phyloP scores from a whole-genome alignment of 495 filamentous ascomycete species.

The Beverwykella pulmonaria region DNA sequence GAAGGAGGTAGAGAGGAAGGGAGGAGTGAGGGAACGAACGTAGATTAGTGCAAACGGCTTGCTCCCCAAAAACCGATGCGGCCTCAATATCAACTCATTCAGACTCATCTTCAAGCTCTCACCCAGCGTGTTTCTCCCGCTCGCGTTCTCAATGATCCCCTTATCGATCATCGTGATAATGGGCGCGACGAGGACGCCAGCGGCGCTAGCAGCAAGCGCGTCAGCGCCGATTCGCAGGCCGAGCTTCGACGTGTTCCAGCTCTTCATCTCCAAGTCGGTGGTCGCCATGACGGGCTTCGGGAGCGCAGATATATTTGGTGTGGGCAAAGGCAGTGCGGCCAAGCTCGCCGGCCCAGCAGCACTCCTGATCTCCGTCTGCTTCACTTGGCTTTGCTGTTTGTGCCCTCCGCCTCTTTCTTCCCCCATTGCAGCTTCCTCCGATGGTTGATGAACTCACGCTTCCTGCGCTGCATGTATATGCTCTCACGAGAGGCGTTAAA shows the following conservation, averaged over 20 bases:
- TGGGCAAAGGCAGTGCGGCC: background rate
- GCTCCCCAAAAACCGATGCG: conserved; percentile 71
- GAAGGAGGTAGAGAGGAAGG: background rate
- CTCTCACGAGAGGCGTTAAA: background rate
- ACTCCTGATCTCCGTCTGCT: background rate
- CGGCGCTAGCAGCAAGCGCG: conserved; percentile 68
- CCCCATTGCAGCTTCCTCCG: conserved; percentile 30
- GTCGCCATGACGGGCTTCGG: background rate
- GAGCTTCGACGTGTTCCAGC: conserved; percentile 79
- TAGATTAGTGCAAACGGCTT: conserved; percentile 87
- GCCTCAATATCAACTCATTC: conserved; percentile 64
- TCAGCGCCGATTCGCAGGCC: conserved; percentile 72
- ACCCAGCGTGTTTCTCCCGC: conserved; percentile 72
- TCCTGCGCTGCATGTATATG: conserved; percentile 26
- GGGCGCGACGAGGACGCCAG: conserved; percentile 82
- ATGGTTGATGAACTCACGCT: conserved; percentile 20
- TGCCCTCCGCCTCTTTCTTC: background rate
- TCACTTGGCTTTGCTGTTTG: background rate
- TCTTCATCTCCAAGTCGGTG: conserved; percentile 8
- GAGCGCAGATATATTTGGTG: background rate
- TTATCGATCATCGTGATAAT: conserved; percentile 92
- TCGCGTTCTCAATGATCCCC: conserved; percentile 94
- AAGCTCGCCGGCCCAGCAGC: conserved; percentile 4
- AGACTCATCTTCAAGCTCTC: conserved; percentile 67
- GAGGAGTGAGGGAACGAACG: conserved; percentile 24